phyloP scores from a whole-genome alignment of 2,329 filamentous ascomycete species.

The Tolypocladium ophioglossoides region DNA sequence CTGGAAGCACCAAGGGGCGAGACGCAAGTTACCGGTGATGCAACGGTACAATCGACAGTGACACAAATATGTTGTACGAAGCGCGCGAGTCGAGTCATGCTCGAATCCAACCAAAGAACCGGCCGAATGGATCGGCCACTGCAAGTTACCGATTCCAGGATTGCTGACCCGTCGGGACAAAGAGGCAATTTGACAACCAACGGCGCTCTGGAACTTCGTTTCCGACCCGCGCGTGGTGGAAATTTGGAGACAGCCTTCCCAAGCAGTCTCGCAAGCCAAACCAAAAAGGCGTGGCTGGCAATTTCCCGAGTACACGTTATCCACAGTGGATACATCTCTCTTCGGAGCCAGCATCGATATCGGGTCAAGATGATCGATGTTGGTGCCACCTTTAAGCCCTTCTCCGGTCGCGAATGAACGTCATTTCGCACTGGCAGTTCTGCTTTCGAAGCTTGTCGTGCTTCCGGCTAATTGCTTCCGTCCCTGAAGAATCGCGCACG shows the following conservation, averaged over 20 bases:
- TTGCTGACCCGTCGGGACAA: not conserved
- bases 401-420: not conserved
- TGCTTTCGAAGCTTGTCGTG: not conserved
- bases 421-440: not conserved
- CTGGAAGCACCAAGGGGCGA: not conserved
- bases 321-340: too few species aligned
- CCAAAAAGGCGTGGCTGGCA: not conserved
- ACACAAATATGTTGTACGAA: not conserved
- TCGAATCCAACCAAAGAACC: not conserved
- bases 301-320: not conserved
- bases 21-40: not conserved
- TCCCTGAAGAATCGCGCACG: not conserved
- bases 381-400: not conserved
- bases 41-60: not conserved
- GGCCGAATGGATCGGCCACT: not conserved
- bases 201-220: not conserved
- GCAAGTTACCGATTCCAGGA: not conserved
- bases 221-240: not conserved
- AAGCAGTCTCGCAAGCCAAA: not conserved
- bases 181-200: not conserved
- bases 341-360: not conserved
- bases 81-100: not conserved
- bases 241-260: not conserved
- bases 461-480: not conserved
- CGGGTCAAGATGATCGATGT: not conserved